Evolutionary conservation across 139 green algal species (phyloP).

Genomic region (Marvania coccoides): DNA sequence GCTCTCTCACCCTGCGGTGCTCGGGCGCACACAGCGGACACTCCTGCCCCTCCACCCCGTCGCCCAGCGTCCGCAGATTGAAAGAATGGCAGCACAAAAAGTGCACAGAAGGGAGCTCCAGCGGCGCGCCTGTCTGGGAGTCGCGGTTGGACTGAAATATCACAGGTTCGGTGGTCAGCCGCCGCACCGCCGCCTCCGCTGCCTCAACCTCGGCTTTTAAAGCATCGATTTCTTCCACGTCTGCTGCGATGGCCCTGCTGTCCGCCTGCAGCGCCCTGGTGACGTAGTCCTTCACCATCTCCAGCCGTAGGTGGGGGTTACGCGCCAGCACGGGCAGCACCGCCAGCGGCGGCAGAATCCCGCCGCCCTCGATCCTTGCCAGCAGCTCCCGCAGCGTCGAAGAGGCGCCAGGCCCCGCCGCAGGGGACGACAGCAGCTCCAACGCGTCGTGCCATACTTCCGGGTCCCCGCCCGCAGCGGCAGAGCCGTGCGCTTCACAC

Average conservation of each 20-base stretch:
- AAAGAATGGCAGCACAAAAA: conserved; percentile 95
- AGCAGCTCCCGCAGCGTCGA: conserved; percentile 49
- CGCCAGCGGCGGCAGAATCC: conserved; percentile 80
- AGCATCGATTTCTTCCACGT: conserved; percentile 58
- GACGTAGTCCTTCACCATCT: conserved; percentile 66
- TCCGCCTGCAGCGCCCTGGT: conserved; percentile 45
- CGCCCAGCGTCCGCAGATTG: conserved; percentile 80
- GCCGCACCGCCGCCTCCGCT: neutral
- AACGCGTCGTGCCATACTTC: conserved; percentile 79
- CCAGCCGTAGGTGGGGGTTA: conserved; percentile 65
- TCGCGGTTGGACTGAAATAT: conserved; percentile 86
- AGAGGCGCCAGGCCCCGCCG: conserved; percentile 1
- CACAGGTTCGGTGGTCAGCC: conserved; percentile 38
- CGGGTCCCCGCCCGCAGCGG: conserved; percentile 60
- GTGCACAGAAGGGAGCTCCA: conserved; percentile 92
- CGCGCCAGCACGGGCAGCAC: conserved; percentile 76
- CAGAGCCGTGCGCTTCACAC: conserved; percentile 66
- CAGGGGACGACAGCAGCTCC: conserved; percentile 53
- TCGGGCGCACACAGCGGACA: conserved; percentile 86
- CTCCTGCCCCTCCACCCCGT: conserved; percentile 55
- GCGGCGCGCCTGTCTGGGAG: conserved; percentile 50
- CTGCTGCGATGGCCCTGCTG: conserved; percentile 35
- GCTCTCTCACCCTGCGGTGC: conserved; percentile 60
- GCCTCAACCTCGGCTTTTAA: conserved; percentile 52
- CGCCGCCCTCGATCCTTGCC: conserved; percentile 62